Percentiles rank a stretch among this genome's conserved stretches.
phyloP scores from a whole-genome alignment of 2,329 filamentous ascomycete species.

The Leptodontidium sp. region DNA sequence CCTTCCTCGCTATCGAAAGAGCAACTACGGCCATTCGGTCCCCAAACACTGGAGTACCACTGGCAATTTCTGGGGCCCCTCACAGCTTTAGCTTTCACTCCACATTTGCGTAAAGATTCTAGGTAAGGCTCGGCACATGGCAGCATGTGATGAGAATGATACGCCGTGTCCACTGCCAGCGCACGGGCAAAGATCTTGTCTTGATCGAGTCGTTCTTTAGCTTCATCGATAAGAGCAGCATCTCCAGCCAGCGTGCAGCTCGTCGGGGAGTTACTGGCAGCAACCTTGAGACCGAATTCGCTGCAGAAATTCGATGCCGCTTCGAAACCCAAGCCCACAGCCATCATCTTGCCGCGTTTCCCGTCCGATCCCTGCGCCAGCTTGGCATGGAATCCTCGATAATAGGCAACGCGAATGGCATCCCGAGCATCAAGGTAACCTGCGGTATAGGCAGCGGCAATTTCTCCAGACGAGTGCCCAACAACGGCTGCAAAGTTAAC shows the following conservation, averaged over 20 bases:
- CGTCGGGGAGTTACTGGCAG: constrained; percentile 41
- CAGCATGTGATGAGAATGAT: constrained; percentile 40
- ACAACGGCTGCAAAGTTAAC: constrained; percentile 50
- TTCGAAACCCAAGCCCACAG: constrained; percentile 48
- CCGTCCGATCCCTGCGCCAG: constrained; percentile 27
- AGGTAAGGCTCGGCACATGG: constrained; percentile 36
- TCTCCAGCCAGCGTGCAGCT: constrained; percentile 44
- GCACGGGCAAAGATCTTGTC: constrained; percentile 28
- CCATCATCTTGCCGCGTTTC: constrained; percentile 58
- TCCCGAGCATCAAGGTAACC: constrained; percentile 45
- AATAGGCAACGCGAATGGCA: constrained; percentile 56
- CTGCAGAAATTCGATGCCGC: constrained; percentile 24
- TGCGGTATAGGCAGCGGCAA: constrained; percentile 55
- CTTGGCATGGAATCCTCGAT: constrained; percentile 46
- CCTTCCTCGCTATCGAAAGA: too few species aligned
- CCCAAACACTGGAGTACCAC: too few species aligned
- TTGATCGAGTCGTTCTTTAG: constrained; percentile 24
- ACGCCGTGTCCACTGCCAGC: constrained; percentile 38
- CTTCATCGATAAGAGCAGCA: constrained; percentile 28
- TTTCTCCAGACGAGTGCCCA: constrained; percentile 58
- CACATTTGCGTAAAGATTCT: constrained; percentile 23
- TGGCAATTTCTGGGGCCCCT: not conserved
- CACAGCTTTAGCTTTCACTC: constrained; percentile 2
- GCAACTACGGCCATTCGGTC: too few species aligned
- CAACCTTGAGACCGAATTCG: constrained; percentile 37